A percentile compares a stretch with the other conserved stretches of the same genome.
These are phyloP conservation scores for Forsythia suspensa DNA, from an alignment of 257 asterid species.

Conservation along the genomic window DNA sequence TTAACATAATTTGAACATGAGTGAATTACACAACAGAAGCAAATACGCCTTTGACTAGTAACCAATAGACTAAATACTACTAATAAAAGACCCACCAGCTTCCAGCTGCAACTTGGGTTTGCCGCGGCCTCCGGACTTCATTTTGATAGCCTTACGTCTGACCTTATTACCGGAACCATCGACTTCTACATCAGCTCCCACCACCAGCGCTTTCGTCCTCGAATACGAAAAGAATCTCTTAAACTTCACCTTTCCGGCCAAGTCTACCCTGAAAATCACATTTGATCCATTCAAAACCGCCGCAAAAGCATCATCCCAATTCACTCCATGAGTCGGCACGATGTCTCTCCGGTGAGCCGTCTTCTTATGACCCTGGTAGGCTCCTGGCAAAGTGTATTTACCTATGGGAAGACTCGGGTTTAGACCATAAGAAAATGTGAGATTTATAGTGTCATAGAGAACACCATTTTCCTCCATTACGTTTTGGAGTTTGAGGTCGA, in stretches of 20 bases:
- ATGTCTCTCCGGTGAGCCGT: slow-evolving; percentile 19
- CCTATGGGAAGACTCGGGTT: background rate
- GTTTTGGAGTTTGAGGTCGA: slow-evolving; percentile 10
- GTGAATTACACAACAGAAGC: no score
- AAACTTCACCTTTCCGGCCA: slow-evolving; percentile 11
- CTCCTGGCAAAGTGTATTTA: slow-evolving; percentile 1
- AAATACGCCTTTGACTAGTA: no score
- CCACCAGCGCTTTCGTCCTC: background rate
- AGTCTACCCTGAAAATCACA: slow-evolving; percentile 24
- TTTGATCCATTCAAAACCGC: slow-evolving; percentile 11
- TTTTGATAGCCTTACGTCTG: background rate
- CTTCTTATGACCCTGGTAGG: slow-evolving; percentile 14
- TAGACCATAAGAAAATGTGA: slow-evolving; percentile 19
- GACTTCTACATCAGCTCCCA: background rate
- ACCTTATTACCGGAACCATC: background rate
- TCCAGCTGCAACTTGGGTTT: no score
- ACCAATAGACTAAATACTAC: no score
- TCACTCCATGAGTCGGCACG: slow-evolving; percentile 20
- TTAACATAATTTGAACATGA: no score
- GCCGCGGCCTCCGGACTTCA: background rate
- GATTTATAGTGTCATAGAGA: background rate
- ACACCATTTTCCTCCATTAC: background rate
- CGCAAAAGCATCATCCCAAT: slow-evolving; percentile 15
- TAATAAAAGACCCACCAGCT: no score
- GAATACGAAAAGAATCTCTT: background rate